Conservation (phyloP, 306 rosid genomes). For the Oemleria cerasiformis region DNA sequence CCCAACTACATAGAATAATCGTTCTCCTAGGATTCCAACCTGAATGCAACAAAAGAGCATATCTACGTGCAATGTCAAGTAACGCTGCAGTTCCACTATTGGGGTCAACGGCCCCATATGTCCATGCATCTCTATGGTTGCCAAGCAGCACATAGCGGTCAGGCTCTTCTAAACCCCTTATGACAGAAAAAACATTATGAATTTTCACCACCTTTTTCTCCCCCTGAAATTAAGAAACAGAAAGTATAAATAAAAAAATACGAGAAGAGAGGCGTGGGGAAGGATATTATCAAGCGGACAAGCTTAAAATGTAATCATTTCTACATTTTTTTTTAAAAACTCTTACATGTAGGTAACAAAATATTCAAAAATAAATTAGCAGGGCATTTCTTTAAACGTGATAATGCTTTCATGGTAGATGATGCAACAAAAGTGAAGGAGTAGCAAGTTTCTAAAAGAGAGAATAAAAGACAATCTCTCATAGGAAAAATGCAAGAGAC, state of each 20-base stretch:
- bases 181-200: slow-evolving; percentile 72
- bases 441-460: slow-evolving; percentile 4
- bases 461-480: not conserved
- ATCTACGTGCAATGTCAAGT: slow-evolving; percentile 90
- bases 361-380: not conserved
- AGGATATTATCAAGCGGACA: not conserved
- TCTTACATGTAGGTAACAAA: not conserved
- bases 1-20: slow-evolving; percentile 47
- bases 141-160: slow-evolving; percentile 92
- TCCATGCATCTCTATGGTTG: slow-evolving; percentile 98
- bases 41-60: slow-evolving; percentile 42
- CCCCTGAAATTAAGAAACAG: slow-evolving; percentile 47
- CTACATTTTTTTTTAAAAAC: not conserved
- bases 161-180: slow-evolving; percentile 80
- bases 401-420: not conserved
- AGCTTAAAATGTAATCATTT: not conserved
- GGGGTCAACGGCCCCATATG: slow-evolving; percentile 95
- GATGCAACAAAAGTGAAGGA: not conserved
- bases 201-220: slow-evolving; percentile 67
- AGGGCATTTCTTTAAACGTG: not conserved
- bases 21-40: slow-evolving; percentile 88
- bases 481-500: not conserved
- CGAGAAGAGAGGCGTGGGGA: not conserved
- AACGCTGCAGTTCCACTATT: slow-evolving; percentile 92
- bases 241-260: not conserved